Evolutionary conservation across 495 filamentous ascomycete genomes (phyloP).

Genomic region (Amphirosellinia nigrospora): DNA sequence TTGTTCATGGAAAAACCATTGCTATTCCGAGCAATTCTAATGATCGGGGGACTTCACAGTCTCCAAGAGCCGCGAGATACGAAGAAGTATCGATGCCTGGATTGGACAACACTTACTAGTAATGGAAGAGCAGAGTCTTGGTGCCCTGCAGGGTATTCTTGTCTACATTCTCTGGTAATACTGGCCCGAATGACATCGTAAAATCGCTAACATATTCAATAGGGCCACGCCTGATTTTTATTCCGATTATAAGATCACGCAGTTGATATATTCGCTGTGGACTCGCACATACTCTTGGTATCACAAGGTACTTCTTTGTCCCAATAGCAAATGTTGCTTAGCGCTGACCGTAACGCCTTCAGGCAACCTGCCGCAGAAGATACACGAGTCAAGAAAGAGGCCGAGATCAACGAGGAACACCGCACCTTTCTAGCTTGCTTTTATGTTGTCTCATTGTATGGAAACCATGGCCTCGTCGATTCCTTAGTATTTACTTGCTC

Average conservation of each 20-base stretch:
- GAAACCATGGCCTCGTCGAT: not conserved
- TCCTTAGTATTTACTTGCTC: not conserved
- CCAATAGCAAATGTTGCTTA: not conserved
- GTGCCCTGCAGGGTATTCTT: constrained; percentile 41
- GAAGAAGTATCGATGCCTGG: constrained; percentile 39
- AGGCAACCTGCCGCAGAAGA: not conserved
- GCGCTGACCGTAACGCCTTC: not conserved
- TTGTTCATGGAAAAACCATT: constrained; percentile 37
- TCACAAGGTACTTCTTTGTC: constrained; percentile 25
- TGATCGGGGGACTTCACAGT: constrained; percentile 37
- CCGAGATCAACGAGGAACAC: constrained; percentile 37
- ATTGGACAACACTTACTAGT: constrained; percentile 40
- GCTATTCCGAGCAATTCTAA: constrained; percentile 39
- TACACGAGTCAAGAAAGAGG: constrained; percentile 6
- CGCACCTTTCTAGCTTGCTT: constrained; percentile 42
- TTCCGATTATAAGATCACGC: constrained; percentile 37
- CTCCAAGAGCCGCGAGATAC: constrained; percentile 36
- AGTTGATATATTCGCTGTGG: constrained; percentile 40
- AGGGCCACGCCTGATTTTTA: constrained; percentile 32
- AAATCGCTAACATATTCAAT: not conserved
- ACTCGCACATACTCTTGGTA: constrained; percentile 45
- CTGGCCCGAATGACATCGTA: not conserved
- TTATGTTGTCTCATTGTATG: constrained; percentile 42
- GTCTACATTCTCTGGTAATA: constrained; percentile 41
- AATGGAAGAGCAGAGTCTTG: constrained; percentile 39